These are phyloP conservation scores for Domatiomyces globalis DNA, from an alignment of 2,329 filamentous ascomycete species.

Conservation along the genomic window DNA sequence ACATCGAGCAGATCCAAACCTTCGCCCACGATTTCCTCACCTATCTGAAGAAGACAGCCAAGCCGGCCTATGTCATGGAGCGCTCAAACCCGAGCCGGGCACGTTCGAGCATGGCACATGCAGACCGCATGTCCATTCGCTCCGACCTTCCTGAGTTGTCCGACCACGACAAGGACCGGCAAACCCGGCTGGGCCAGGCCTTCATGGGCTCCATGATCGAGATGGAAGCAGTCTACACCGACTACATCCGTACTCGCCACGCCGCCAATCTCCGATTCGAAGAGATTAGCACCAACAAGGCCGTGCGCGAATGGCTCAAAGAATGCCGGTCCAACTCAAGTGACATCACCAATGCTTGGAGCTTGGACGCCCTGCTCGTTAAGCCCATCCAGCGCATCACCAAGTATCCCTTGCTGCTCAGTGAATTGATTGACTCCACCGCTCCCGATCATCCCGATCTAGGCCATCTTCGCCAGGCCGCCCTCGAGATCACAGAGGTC, in stretches of 20 bases:
- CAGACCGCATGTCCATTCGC: slow-evolving; percentile 19
- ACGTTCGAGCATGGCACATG: slow-evolving; percentile 33
- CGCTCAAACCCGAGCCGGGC: slow-evolving; percentile 38
- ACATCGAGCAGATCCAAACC: slow-evolving; percentile 75
- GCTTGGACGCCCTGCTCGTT: slow-evolving; percentile 86
- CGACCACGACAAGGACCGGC: slow-evolving; percentile 43
- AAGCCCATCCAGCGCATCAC: slow-evolving; percentile 92
- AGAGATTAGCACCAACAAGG: slow-evolving; percentile 41
- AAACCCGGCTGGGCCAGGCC: slow-evolving; percentile 44
- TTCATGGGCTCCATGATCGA: slow-evolving; percentile 42
- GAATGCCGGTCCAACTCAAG: slow-evolving; percentile 88
- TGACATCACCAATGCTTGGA: slow-evolving; percentile 87
- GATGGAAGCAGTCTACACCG: slow-evolving; percentile 52
- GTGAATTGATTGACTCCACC: slow-evolving; percentile 65
- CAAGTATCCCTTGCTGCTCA: slow-evolving; percentile 81
- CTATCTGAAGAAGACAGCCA: slow-evolving; percentile 64
- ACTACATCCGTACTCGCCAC: slow-evolving; percentile 52
- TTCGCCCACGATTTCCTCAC: slow-evolving; percentile 72
- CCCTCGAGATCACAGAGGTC: slow-evolving; percentile 52
- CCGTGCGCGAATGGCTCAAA: slow-evolving; percentile 65
- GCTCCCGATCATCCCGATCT: slow-evolving; percentile 73
- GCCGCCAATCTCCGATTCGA: slow-evolving; percentile 49
- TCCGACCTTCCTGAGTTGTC: slow-evolving; percentile 22
- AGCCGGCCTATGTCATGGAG: slow-evolving; percentile 61
- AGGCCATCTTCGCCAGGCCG: slow-evolving; percentile 53